Evolutionary conservation across 2,329 filamentous ascomycete genomes (phyloP), one percentile per base, ranked within the genome.

Genomic region (Beauveria brongniartii): DNA sequence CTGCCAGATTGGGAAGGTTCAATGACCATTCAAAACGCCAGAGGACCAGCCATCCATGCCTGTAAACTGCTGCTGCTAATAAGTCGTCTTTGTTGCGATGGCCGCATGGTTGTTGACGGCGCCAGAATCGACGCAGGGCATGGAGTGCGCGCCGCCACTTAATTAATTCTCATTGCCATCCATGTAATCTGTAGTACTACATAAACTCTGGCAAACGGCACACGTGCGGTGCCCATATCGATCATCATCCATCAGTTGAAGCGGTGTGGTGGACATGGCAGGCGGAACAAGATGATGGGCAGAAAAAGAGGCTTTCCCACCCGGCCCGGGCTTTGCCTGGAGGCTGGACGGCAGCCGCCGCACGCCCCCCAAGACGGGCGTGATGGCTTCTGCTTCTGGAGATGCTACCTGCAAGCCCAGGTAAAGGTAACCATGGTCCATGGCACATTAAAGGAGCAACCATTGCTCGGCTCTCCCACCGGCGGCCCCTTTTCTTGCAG

Each of bases 341-440:
- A 34, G 10, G 30, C 30, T 26, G 43, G 30, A 34, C 30, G 30
- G 18, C 26, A 28, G 41, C 41, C 22, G 54, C 24, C 22, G 24
- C 40, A 52, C 57, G 20, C 40, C 48, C 57, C 57, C 48, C 46
- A 37, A 37, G 41, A 30, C 24, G 40, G 41, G 24, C 46, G 20
- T 43, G 55, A 51, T 34, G 43, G 30, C 24, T 52, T 50, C 46
- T 58, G 46, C 46, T 59, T 59, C 34, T 59, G 56, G 56, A 59
- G 52, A 44, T 59, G 56, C 24, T 51, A 52, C 56, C 34, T 59
- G 46, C 55, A 58, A 41, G 56, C 44, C 55, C 24, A n/a, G 44
- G 4, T 28, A 8, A 59, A 59, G 48, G 57, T 59, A 59, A 59
- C 57, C 57, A 59, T 59, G 46, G 48, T 28, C 57, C 57, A 59